These are phyloP conservation scores for Osmanthus fragrans DNA, from an alignment of 257 asterid species.

Conservation along the genomic window DNA sequence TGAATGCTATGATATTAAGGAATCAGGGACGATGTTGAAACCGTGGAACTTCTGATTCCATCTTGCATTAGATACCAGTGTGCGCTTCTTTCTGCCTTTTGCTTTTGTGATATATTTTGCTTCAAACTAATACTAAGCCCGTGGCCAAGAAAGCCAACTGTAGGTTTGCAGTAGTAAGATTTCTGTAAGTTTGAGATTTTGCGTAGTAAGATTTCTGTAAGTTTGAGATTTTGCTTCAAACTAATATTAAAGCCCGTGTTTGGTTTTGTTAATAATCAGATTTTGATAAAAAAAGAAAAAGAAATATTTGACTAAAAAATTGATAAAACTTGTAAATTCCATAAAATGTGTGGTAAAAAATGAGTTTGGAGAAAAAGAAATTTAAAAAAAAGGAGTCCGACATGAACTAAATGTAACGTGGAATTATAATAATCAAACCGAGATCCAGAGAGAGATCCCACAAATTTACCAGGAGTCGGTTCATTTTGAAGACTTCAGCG, in stretches of 20 bases:
- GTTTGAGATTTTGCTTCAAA: background rate
- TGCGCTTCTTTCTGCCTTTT: background rate
- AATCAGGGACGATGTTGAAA: background rate
- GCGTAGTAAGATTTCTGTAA: background rate
- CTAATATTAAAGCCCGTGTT: no score
- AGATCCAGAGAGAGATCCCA: background rate
- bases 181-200: background rate
- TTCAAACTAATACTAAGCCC: no score
- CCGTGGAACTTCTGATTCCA: background rate
- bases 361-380: no score
- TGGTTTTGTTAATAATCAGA: no score
- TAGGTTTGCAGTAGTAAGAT: background rate
- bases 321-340: no score
- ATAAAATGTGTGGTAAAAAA: no score
- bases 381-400: no score
- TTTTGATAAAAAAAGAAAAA: no score
- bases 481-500: no score
- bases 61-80: background rate
- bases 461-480: background rate
- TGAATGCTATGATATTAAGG: constrained; percentile 24
- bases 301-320: no score
- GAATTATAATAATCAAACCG: no score
- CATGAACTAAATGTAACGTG: no score
- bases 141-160: background rate
- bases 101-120: background rate